These are phyloP conservation scores for Pseudognaphalium luteoalbum DNA, from an alignment of 129 eudicot species.

Conservation along the genomic window DNA sequence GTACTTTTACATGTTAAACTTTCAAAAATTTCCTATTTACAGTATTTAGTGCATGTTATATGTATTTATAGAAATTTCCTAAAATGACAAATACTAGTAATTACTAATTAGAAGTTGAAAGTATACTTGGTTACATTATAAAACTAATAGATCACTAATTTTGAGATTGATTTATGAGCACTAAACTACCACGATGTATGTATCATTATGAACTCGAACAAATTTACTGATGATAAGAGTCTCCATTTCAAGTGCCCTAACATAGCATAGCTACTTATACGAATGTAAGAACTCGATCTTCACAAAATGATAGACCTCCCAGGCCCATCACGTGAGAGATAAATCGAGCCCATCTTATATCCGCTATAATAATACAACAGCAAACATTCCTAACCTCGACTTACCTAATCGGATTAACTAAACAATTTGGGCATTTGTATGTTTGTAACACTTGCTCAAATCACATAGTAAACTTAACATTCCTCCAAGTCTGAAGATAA, in stretches of 20 bases:
- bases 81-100: neutral
- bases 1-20: neutral
- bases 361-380: neutral
- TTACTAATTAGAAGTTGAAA: neutral
- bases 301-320: neutral
- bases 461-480: neutral
- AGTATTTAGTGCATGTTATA: neutral
- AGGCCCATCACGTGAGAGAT: too few species aligned
- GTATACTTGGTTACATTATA: neutral
- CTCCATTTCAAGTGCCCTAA: too few species aligned
- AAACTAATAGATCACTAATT: neutral
- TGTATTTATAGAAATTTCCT: neutral
- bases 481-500: neutral
- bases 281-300: conserved; percentile 1
- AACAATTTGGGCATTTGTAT: conserved; percentile 4
- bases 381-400: too few species aligned
- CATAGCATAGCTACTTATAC: neutral
- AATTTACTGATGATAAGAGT: too few species aligned
- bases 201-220: neutral
- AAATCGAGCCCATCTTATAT: too few species aligned
- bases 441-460: neutral
- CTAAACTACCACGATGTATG: too few species aligned
- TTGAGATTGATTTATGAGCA: neutral
- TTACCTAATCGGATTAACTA: neutral
- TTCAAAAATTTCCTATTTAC: neutral